Evolutionary conservation across 1,284 basidiomycete species (phyloP), one percentile per base, ranked within the genome.

Genomic region (Cutaneotrichosporon daszewskae): DNA sequence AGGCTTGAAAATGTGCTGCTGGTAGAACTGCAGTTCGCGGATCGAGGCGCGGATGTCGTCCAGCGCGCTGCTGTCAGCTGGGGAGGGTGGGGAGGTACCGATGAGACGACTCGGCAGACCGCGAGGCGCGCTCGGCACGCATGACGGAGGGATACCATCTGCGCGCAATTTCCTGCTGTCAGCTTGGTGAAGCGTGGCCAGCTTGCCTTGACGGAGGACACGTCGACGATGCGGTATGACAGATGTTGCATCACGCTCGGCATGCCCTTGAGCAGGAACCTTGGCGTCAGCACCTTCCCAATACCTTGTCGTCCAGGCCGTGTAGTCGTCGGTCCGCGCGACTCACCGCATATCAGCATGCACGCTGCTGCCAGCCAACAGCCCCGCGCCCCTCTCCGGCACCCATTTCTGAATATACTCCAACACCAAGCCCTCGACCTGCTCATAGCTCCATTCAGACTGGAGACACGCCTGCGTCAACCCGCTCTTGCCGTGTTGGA

Each of bases 31-130:
- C 7, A 76, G 56, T 52, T 76, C 75, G 4, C 55, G 48, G 36
- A 76, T 76, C 38, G 66, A 70, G 0, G 63, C 72, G 25, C 49
- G 50, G 47, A 77, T 76, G 53, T 77, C 75, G 43, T 73, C 72
- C 26, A 76, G 52, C 0, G 75, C 75, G 3, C 74, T 68, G 47
- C 16, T 4, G 20, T 17, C 17, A 20, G 26, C 62, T 42, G 18
- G n/a, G n/a, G n/a, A n/a, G n/a, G n/a, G n/a, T n/a, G n/a, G n/a
- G n/a, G n/a, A n/a, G n/a, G n/a, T n/a, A 64, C 66, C 68, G 59
- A 57, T 71, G 69, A 6, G 62, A 35, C 32, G 57, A 57, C 56
- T 66, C 59, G 7, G 36, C 44, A 17, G 49, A 53, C 37, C 66
- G 52, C 28, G 46, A 48, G 29, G 45, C 51, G 41, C 59, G 45